phyloP scores from a whole-genome alignment of 495 filamentous ascomycete genomes.

The Podospora didyma region DNA sequence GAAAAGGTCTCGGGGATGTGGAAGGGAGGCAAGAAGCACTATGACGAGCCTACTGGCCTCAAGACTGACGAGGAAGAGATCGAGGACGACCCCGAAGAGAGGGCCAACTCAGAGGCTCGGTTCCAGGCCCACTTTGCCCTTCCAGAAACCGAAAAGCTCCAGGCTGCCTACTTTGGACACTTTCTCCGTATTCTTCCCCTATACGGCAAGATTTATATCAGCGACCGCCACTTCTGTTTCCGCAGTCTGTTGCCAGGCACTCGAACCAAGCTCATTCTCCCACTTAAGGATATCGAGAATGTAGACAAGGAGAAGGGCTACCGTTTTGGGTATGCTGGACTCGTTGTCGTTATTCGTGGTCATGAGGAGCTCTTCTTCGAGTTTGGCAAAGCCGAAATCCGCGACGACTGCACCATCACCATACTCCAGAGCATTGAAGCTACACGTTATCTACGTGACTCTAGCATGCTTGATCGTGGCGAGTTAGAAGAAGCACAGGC shows the following conservation, averaged over 20 bases:
- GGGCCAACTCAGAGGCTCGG: conserved; percentile 59
- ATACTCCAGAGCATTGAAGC: conserved; percentile 72
- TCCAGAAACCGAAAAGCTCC: conserved; percentile 76
- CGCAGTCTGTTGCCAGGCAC: conserved; percentile 87
- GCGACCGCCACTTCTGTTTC: conserved; percentile 88
- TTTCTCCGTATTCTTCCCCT: conserved; percentile 84
- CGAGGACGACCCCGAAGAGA: conserved; percentile 60
- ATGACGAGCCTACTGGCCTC: conserved; percentile 68
- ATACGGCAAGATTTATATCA: conserved; percentile 96
- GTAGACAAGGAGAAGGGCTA: conserved; percentile 95
- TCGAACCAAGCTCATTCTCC: conserved; percentile 88
- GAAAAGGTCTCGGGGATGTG: conserved; percentile 98
- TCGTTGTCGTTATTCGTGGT: conserved; percentile 87
- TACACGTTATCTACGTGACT: conserved; percentile 67
- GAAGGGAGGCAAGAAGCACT: conserved; percentile 87
- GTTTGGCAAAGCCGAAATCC: conserved; percentile 67
- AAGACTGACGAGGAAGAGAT: conserved; percentile 56
- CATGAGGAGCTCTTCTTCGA: conserved; percentile 98
- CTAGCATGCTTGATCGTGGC: conserved; percentile 62
- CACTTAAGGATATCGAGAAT: conserved; percentile 88
- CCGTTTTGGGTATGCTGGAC: conserved; percentile 83
- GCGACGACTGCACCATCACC: conserved; percentile 86
- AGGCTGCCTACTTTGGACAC: conserved; percentile 86
- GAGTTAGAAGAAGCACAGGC: conserved; percentile 68
- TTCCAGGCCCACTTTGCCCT: conserved; percentile 90